Base-by-base conservation (phyloP, 441 rosid species). In the Cnidoscolus chayamansa region DNA sequence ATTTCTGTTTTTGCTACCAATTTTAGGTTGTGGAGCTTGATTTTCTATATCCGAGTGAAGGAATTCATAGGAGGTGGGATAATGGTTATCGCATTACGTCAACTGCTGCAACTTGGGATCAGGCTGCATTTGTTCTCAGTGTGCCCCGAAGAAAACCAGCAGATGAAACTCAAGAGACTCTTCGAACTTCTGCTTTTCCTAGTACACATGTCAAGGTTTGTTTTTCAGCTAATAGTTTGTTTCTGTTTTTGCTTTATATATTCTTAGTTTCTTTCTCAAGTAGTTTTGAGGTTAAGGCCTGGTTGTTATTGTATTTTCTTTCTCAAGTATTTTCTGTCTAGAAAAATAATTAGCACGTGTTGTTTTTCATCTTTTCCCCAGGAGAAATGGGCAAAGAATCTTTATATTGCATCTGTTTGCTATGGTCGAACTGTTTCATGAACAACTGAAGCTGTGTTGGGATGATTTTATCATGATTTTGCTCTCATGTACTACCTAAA, bases 41-140 rank as follows among this genome's bases (percentile, higher is more conserved):
- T 88, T 94, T 94, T 79, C 86, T 92, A 3, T 94, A 92, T 73
- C 98, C 98, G 4, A 92, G 99, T 45, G 99, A 94, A 82, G 99
- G 99, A 74, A 87, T 94, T 75, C 99, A 94, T 78, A 85, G 89
- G 75, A 82, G 99, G 74, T 94, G 99, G 99, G 98, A 89, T 63
- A 70, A 72, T 83, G 99, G 99, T 15, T 94, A 90, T 63, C 90
- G 99, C 40, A 90, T 94, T 68, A 94, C 99, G 56, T 83, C 99
- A 70, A 87, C 90, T 51, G 98, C 98, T 11, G 99, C 97, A 63
- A 94, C 94, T 10, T 83, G 80, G 84, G 99, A 94, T 78, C 98
- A 92, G 79, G 84, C 98, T 79, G 99, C 99, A 17, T 78, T 94
- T 67, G 92, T 92, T 74, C 94, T 94, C 13, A 94, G 99, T 72